A percentile compares a stretch with the other conserved stretches of the same genome.
Conservation (phyloP, 176 grass and related monocot genomes). For the Puya raimondii region DNA sequence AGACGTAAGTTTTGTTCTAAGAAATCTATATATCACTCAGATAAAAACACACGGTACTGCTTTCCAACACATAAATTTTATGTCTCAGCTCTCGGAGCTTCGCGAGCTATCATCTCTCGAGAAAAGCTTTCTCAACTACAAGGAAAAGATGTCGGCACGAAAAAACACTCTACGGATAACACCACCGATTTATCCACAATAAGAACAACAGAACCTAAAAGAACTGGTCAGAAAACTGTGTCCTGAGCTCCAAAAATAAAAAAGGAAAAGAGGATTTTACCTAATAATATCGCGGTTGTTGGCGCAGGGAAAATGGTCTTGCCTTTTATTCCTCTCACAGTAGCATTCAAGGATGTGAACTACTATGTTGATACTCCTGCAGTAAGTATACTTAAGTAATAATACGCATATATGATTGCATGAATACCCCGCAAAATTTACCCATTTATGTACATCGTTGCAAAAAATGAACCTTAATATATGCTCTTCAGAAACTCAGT, state of each 20-base stretch:
- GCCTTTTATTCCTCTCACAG: constrained; percentile 63
- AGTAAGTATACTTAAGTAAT: constrained; percentile 27
- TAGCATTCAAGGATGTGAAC: constrained; percentile 70
- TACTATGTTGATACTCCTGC: constrained; percentile 66
- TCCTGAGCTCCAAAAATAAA: not conserved
- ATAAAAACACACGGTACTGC: not conserved
- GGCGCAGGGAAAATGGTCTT: constrained; percentile 61
- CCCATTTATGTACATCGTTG: too few species aligned
- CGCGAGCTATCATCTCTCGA: constrained; percentile 43
- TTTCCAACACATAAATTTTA: constrained; percentile 1
- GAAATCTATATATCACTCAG: not conserved
- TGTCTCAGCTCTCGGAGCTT: constrained; percentile 35
- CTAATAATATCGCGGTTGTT: not conserved
- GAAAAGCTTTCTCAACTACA: constrained; percentile 29
- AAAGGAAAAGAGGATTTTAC: not conserved
- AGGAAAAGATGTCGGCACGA: constrained; percentile 10
- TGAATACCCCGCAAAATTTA: too few species aligned
- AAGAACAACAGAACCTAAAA: constrained; percentile 8
- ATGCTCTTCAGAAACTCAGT: too few species aligned
- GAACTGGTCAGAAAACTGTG: constrained; percentile 26
- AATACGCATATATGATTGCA: not conserved
- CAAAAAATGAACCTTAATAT: too few species aligned
- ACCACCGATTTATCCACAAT: constrained; percentile 13
- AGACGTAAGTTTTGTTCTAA: constrained; percentile 26
- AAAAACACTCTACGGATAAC: not conserved